A percentile compares a stretch with the other conserved stretches of the same genome.
Conservation (phyloP, 345 rosid genomes). For the Capsella bursapastoris region DNA sequence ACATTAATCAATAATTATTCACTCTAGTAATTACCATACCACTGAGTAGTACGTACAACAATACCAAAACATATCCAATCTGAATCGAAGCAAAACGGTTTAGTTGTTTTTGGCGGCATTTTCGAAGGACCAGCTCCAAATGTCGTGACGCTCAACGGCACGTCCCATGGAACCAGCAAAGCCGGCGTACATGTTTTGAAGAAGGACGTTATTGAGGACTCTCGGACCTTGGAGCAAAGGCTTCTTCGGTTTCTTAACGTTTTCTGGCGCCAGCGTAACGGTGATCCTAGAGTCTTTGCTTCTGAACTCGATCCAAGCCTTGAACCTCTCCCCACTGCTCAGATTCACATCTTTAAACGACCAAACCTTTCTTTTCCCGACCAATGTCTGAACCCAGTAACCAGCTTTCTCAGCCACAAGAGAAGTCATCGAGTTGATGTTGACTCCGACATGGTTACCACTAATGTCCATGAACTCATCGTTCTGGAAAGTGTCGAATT, state of each 20-base stretch:
- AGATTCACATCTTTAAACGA: slow-evolving; percentile 40
- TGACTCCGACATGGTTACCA: slow-evolving; percentile 51
- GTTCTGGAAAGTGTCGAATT: slow-evolving; percentile 41
- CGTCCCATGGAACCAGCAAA: slow-evolving; percentile 47
- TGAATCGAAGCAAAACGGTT: not conserved
- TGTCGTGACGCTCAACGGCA: slow-evolving; percentile 41
- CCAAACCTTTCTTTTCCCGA: slow-evolving; percentile 40
- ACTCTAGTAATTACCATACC: not conserved
- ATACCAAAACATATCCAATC: not conserved
- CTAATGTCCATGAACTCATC: slow-evolving; percentile 41
- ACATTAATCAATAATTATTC: not conserved
- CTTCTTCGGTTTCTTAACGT: slow-evolving; percentile 38
- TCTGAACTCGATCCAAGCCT: slow-evolving; percentile 43
- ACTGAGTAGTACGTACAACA: not conserved
- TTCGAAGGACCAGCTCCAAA: slow-evolving; percentile 45
- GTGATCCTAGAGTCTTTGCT: slow-evolving; percentile 31
- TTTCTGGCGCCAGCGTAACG: slow-evolving; percentile 42
- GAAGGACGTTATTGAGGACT: slow-evolving; percentile 42
- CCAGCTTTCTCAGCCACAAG: slow-evolving; percentile 39
- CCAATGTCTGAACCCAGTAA: slow-evolving; percentile 41
- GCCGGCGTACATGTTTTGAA: slow-evolving; percentile 40
- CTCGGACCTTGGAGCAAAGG: slow-evolving; percentile 41
- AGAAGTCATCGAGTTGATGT: slow-evolving; percentile 45
- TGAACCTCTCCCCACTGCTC: slow-evolving; percentile 44
- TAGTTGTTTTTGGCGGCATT: slow-evolving; percentile 33